Conservation (phyloP, 768 basidiomycete species). For the Trametes cinnabarina region DNA sequence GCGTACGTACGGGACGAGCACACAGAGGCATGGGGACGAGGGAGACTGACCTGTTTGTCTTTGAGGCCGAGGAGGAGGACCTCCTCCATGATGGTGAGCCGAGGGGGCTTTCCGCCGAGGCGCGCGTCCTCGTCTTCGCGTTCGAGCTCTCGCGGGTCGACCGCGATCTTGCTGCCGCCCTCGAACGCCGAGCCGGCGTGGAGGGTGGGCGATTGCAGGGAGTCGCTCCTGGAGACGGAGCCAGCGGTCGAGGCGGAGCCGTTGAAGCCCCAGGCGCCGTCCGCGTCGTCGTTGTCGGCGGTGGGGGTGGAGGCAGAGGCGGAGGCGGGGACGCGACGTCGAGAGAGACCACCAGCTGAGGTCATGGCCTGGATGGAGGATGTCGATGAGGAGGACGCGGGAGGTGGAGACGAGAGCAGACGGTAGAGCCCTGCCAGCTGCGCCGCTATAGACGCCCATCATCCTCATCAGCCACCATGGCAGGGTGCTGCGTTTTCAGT, state of each 20-base stretch:
- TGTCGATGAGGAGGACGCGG: not conserved
- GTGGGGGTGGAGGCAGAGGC: no score
- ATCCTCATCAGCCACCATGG: not conserved
- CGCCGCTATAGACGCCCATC: no score
- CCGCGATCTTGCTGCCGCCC: conserved; percentile 86
- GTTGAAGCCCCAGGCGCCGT: conserved; percentile 31
- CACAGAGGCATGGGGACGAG: not conserved
- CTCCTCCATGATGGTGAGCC: conserved; percentile 95
- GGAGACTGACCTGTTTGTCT: conserved; percentile 77
- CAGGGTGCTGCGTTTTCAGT: no score
- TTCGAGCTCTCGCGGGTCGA: conserved; percentile 87
- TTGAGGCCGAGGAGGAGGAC: conserved; percentile 90
- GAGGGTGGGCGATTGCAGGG: conserved; percentile 5
- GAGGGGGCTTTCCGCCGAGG: conserved; percentile 72
- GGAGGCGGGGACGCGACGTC: conserved; percentile 50
- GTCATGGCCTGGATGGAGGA: conserved; percentile 45
- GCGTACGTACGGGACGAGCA: not conserved
- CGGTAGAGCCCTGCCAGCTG: no score
- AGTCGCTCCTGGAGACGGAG: conserved; percentile 16
- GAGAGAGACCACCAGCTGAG: conserved; percentile 52
- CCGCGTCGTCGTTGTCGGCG: conserved; percentile 34
- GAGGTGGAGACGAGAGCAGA: not conserved
- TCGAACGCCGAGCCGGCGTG: conserved; percentile 84
- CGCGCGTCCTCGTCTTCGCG: conserved; percentile 62
- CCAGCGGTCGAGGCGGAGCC: conserved; percentile 26